Base-by-base conservation (phyloP, 352 stramenopile species). In the Pythium rhizo-oryzae region DNA sequence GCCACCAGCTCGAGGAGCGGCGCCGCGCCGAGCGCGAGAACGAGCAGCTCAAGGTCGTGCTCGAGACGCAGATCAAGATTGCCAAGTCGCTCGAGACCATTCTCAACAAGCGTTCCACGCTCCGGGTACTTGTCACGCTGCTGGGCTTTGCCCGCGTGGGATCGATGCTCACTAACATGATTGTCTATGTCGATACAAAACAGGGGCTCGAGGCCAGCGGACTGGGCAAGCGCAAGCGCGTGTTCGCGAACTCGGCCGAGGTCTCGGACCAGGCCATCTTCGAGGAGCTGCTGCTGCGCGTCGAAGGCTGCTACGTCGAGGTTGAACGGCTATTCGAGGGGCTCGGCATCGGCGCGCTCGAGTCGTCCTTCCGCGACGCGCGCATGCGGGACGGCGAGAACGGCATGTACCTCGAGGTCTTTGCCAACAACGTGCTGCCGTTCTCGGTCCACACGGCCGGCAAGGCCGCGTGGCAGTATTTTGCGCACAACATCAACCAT, bases 11-110 rank as follows among this genome's bases (percentile, higher is more conserved):
- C 18, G 55, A 68, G 19, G 70, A 77, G 39, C 65, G 61, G 1
- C 55, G 66, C 5, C 65, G 66, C 12, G 65, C 66, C 15, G 76
- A 87, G 62, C 73, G 71, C 8, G 79, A 90, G 66, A 67, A 67
- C 56, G 71, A 72, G 6, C 76, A 76, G 8, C 67, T 90, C 9
- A 88, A 85, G 58, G 62, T 77, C 0, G 76, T 84, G 33, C 69
- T 90, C 6, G 79, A 85, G 56, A 77, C 69, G 2, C 79, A 87
- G 67, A 70, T 83, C 57, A 79, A 86, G 57, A 51, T 84, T 50
- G 69, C 75, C 18, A 75, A 74, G 65, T 78, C 71, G 51, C 77
- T 88, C 44, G 78, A 81, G 61, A 58, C 43, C 9, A 62, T 84
- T 2, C 70, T 89, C 25, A 65, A 74, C 59, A 81, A 84, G 65